Base-by-base conservation (phyloP, 805 yeast genomes). In the Torulaspora maleeae region DNA sequence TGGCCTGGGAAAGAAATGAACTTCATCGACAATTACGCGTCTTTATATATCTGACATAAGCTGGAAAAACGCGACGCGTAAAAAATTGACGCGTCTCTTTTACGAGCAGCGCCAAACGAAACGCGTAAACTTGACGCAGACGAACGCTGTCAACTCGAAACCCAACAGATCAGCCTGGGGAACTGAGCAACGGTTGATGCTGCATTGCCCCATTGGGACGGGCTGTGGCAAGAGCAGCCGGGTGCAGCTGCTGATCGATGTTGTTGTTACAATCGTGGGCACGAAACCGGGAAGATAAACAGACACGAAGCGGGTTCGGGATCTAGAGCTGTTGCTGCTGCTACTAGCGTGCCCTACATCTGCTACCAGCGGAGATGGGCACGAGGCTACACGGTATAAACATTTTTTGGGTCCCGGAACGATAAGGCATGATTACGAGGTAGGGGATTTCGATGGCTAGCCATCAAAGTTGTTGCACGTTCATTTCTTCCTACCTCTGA, bases 401-500 rank as follows among this genome's bases (percentile, higher is more conserved):
- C 38, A 35, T 8, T 24, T 35, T 35, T 35, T 15, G 35, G 22
- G 35, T 15, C 16, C 15, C 15, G 34, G 34, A 13, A 30, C 16
- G 34, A 15, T 6, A 8, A 16, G 10, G 16, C 9, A 13, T 7
- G 33, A n/a, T 29, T 29, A 6, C 25, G 25, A 22, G 25, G 25
- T 7, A 22, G 25, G 3, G 10, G 10, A 4, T 6, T 13, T 29
- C 8, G 33, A 29, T 32, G 34, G 35, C 17, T 16, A 32, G 35
- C 35, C 17, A 32, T 32, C 17, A 12, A 16, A 9, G 13, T 10
- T 30, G 16, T 2, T 16, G 16, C 20, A 13, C 24, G 15, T 5
- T 53, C 40, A 57, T 39, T 47, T 53, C 45, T 45, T 58, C 29
- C 49, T 52, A 13, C 51, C 43, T 41, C 61, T 56, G 40, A 56